Evolutionary conservation across 345 rosid species (phyloP).

Genomic region (Gossypium ekmanianum): DNA sequence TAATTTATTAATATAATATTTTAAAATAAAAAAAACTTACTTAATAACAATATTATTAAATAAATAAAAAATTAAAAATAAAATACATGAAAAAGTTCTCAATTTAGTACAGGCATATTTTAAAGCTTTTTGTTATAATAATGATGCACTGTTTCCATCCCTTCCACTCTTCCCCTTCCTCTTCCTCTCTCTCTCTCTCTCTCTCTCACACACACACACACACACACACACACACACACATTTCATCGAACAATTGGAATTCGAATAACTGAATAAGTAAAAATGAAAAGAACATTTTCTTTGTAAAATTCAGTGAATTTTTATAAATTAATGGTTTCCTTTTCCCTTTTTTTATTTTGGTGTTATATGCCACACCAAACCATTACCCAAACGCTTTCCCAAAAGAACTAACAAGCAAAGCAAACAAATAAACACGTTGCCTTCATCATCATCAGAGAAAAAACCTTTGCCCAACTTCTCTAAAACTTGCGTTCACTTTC

Average conservation of each 20-base stretch:
- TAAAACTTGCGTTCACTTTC: background rate
- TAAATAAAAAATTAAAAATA: no score
- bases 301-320: background rate
- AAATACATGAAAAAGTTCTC: no score
- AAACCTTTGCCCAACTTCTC: conserved; percentile 12
- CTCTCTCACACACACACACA: background rate
- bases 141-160: conserved; percentile 1
- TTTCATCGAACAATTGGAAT: background rate
- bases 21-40: no score
- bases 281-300: background rate
- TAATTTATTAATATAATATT: no score
- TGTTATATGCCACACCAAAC: background rate
- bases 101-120: no score
- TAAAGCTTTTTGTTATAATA: background rate
- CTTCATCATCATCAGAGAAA: conserved; percentile 17
- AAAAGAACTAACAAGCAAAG: background rate
- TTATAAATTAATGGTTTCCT: background rate
- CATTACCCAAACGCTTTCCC: conserved; percentile 24
- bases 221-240: background rate
- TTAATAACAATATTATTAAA: no score
- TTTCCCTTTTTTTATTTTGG: background rate
- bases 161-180: background rate
- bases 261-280: background rate
- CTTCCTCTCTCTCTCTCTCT: background rate
- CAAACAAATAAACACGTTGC: conserved; percentile 24